Conservation (phyloP, 2,329 filamentous ascomycete genomes). For the Colletotrichum camelliae region DNA sequence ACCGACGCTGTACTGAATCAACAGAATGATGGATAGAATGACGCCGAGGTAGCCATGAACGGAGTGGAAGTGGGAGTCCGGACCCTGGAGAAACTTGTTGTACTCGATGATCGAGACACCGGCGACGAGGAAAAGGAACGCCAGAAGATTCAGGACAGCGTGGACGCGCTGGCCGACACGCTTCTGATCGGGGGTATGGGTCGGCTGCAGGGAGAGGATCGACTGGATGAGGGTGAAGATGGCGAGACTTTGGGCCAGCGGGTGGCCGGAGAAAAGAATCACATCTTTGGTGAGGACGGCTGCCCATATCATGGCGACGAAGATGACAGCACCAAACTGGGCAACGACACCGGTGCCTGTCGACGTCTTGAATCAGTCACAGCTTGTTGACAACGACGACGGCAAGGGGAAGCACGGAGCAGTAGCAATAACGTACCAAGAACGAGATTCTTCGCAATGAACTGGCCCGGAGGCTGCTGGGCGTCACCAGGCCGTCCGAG, state of each 20-base stretch:
- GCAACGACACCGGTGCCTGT: conserved; percentile 82
- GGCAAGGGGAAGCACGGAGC: conserved; percentile 19
- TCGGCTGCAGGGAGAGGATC: conserved; percentile 87
- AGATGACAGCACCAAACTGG: conserved; percentile 78
- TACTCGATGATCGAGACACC: conserved; percentile 77
- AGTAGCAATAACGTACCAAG: conserved; percentile 68
- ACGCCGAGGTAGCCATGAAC: conserved; percentile 85
- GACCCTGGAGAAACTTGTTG: conserved; percentile 76
- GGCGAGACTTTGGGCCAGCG: conserved; percentile 72
- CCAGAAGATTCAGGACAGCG: conserved; percentile 70
- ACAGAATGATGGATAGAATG: conserved; percentile 71
- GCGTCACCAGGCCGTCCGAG: conserved; percentile 71
- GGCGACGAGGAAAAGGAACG: conserved; percentile 64
- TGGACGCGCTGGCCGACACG: conserved; percentile 65
- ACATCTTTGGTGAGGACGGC: conserved; percentile 72
- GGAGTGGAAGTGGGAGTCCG: conserved; percentile 76
- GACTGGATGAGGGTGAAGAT: conserved; percentile 80
- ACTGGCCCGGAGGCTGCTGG: conserved; percentile 67
- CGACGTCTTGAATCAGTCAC: conserved; percentile 14
- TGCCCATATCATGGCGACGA: conserved; percentile 79
- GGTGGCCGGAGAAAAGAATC: conserved; percentile 88
- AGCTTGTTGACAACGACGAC: conserved; percentile 20
- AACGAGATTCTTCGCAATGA: conserved; percentile 73
- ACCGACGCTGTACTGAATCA: conserved; percentile 78
- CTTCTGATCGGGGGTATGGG: conserved; percentile 79